phyloP scores from a whole-genome alignment of 208 protist species.

The Porcisia hertigi region DNA sequence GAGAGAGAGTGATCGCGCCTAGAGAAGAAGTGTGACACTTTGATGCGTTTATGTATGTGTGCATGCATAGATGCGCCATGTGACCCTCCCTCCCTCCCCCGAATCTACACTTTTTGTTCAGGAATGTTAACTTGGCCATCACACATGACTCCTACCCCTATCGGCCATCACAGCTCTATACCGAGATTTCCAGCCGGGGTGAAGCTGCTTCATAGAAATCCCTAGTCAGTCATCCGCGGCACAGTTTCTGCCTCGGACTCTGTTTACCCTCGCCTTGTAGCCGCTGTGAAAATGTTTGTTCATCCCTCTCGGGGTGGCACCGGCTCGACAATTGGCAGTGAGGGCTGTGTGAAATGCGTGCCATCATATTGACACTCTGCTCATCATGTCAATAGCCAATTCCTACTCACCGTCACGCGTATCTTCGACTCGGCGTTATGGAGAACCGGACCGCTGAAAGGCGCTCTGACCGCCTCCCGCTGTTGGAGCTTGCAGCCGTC shows the following conservation, averaged over 20 bases:
- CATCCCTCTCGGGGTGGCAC: background rate
- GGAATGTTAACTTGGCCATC: too few relatives aligned
- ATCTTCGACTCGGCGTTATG: background rate
- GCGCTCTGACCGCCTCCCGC: background rate
- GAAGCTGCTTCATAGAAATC: background rate
- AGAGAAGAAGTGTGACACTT: background rate
- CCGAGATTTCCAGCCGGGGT: background rate
- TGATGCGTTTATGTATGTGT: background rate
- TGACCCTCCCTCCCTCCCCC: background rate
- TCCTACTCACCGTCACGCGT: background rate
- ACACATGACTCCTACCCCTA: too few relatives aligned
- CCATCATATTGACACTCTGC: background rate
- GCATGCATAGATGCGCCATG: too few relatives aligned
- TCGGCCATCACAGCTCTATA: background rate
- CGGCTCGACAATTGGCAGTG: background rate
- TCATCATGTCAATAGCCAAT: background rate
- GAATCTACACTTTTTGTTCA: background rate
- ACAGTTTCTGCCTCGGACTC: background rate
- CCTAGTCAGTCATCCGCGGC: background rate
- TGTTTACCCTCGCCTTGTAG: background rate
- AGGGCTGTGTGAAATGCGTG: background rate
- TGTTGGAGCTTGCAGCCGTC: background rate
- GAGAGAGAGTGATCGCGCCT: background rate
- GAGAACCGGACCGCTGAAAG: background rate
- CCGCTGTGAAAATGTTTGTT: background rate